Conservation (phyloP, 1,139 yeast species). For the Yamadazyma taylorii region DNA sequence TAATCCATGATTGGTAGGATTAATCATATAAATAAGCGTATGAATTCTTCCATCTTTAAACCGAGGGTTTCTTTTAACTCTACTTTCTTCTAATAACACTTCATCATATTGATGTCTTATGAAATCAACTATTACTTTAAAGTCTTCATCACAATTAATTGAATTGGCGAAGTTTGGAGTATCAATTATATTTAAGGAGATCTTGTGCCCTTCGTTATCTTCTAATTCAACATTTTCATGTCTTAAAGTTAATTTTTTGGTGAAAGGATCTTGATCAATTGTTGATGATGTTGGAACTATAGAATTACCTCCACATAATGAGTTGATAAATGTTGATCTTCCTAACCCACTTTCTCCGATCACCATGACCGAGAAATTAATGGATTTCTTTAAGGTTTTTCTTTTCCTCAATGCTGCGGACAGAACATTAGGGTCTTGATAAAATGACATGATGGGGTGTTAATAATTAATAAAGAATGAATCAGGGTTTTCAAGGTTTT, state of each 20-base stretch:
- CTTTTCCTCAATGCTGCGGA: constrained; percentile 53
- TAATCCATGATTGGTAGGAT: constrained; percentile 51
- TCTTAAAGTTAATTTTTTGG: constrained; percentile 43
- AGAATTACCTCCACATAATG: constrained; percentile 78
- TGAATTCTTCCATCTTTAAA: constrained; percentile 52
- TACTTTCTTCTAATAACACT: constrained; percentile 48
- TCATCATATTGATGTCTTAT: constrained; percentile 52
- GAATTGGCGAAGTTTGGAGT: constrained; percentile 84
- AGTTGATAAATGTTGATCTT: constrained; percentile 60
- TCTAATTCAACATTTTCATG: constrained; percentile 53
- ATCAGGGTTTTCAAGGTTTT: background rate
- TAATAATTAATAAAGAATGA: no score
- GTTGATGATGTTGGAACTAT: constrained; percentile 49
- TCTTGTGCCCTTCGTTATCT: constrained; percentile 52
- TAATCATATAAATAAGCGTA: constrained; percentile 46
- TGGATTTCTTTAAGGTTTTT: constrained; percentile 55
- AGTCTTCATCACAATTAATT: constrained; percentile 48
- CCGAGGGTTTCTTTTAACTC: constrained; percentile 49
- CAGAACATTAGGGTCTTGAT: constrained; percentile 21
- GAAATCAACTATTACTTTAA: constrained; percentile 47
- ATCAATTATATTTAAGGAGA: constrained; percentile 47
- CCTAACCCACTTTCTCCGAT: constrained; percentile 65
- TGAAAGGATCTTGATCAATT: constrained; percentile 42
- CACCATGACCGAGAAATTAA: constrained; percentile 56
- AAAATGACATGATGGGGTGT: constrained; percentile 13